Evolutionary conservation across 2,329 filamentous ascomycete genomes (phyloP), one percentile per base, ranked within the genome.

Genomic region (Dothideomycetes sp.): DNA sequence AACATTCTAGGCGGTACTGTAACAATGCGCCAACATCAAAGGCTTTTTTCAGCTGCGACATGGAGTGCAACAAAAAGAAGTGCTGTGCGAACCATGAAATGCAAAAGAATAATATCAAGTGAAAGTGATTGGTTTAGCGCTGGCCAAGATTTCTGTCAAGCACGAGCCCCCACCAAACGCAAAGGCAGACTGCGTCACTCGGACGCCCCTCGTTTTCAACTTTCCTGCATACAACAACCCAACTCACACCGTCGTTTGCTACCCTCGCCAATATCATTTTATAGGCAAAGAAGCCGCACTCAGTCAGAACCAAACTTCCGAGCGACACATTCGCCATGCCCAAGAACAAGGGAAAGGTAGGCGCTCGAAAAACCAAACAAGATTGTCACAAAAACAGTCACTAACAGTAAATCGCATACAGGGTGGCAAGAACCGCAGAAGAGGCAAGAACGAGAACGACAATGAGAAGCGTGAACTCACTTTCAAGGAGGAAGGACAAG

Each of bases 341-440:
- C 61, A 95, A 95, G 85, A 95, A 95, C 68, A 95, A 95, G 81
- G 88, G 88, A 88, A 95, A 94, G 73, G 87, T 94, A 73, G 30
- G 28, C 17, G 32, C 25, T 18, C 25, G 33, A 28, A 33, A 43
- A 34, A 45, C 33, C 41, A 41, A 32, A 24, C 42, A 25, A 37
- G 32, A 25, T 37, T n/a, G 36, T 32, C 19, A 46, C 19, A 53
- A 28, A 38, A 33, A 27, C 37, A 44, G 13, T 1, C 47, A 35
- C 59, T 63, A 51, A 61, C 51, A 20, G 18, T n/a, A 16, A 30
- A 30, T 34, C 37, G 41, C 44, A 41, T 56, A 76, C 57, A 91
- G 86, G 89, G 89, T 67, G 89, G 89, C 72, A 96, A 96, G 78
- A 96, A 96, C 72, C 76, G 89, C 69, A 83, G 89, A 78, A 80